Evolutionary conservation across 148 eudicot genomes (phyloP), one percentile per base, ranked within the genome.

Genomic region (Dysphania ambrosioides): DNA sequence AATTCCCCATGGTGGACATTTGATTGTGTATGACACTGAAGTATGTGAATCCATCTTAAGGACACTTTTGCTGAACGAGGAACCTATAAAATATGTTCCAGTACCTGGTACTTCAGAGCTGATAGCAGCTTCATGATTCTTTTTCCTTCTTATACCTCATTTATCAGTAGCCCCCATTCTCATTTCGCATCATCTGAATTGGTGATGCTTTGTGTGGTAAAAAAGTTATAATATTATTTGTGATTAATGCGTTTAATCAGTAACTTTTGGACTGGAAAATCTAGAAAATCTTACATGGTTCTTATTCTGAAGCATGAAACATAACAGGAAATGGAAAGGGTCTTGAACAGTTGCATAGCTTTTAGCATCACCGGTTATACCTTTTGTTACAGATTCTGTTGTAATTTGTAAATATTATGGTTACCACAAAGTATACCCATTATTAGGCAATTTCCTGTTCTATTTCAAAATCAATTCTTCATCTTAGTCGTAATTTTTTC

Each of bases 1-100:
- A 82, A 80, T 85, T 64, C 88, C 88, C 73, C 85, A 85, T 57
- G 88, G 90, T 26, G 90, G 90, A 10, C 90, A 87, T 72, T 53
- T 87, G 79, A 82, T 87, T 67, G 80, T 87, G 19, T 82, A 87
- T 63, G 88, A 87, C 53, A 83, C 38, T 53, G 85, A 73, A 57
- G 75, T 83, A 4, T 87, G 90, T 74, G 87, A 87, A 63, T 80
- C 85, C 19, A 77, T 85, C 42, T 67, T 87, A 34, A 83, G 76
- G 81, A 71, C 88, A 30, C 87, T 87, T 75, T 68, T 87, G 60
- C 85, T 85, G 29, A 75, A 67, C 47, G 88, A 85, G 76, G 85
- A 85, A 36, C 75, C 81, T 44, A 76, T 61, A 7, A 53, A 71
- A 11, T 78, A 70, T 65, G 36, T 68, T 41, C 82, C 86, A 41